Evolutionary conservation across 2,329 filamentous ascomycete species (phyloP).

Genomic region (Ambrosiella cleistominuta): DNA sequence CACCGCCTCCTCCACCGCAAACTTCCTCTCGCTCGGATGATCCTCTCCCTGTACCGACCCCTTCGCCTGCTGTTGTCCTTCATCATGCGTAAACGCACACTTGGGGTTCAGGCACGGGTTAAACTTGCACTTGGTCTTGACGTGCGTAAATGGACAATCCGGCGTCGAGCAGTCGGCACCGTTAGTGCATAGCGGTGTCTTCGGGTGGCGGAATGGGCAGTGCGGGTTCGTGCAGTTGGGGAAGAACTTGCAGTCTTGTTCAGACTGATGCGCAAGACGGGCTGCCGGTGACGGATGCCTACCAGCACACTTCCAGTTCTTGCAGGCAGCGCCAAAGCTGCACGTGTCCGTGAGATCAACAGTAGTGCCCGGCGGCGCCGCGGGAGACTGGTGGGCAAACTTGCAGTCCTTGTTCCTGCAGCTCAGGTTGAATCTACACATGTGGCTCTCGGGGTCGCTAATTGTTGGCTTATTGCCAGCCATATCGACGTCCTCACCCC

Average conservation of each 20-base stretch:
- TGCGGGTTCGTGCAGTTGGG: conserved; percentile 77
- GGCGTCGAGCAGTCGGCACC: conserved; percentile 69
- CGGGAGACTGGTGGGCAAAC: conserved; percentile 88
- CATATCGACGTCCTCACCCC: conserved; percentile 45
- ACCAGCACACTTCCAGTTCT: conserved; percentile 83
- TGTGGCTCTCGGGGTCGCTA: conserved; percentile 42
- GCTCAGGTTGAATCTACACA: conserved; percentile 78
- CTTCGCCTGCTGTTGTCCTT: conserved; percentile 80
- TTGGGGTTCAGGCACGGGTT: conserved; percentile 78
- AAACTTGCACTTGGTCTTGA: conserved; percentile 71
- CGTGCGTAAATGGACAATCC: conserved; percentile 80
- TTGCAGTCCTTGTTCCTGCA: conserved; percentile 83
- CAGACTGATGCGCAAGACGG: conserved; percentile 58
- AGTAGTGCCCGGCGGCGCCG: conserved; percentile 57
- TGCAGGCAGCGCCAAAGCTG: conserved; percentile 76
- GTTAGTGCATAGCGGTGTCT: conserved; percentile 75
- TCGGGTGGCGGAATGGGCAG: conserved; percentile 80
- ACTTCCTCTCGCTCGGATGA: conserved; percentile 78
- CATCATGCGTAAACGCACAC: conserved; percentile 78
- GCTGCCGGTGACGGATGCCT: conserved; percentile 84
- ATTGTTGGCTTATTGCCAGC: conserved; percentile 31
- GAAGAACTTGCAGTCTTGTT: conserved; percentile 79
- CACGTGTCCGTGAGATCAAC: conserved; percentile 71
- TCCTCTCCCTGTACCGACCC: conserved; percentile 59
- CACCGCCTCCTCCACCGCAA: conserved; percentile 50